phyloP scores from a whole-genome alignment of 1,284 basidiomycete genomes.

The Psilocybe mexicana region DNA sequence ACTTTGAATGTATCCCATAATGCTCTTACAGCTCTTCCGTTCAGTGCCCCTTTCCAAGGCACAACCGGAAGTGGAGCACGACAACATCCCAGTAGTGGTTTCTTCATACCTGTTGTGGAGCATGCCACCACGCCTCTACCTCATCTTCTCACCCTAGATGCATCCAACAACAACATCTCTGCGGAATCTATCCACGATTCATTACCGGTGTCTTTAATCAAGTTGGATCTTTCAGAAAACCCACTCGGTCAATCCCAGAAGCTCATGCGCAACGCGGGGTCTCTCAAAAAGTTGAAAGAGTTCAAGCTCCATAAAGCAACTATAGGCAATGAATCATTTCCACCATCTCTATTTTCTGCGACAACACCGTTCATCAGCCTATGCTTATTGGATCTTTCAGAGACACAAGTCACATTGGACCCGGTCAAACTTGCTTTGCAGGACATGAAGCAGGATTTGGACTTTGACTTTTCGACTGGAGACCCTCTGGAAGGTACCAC shows the following conservation, averaged over 20 bases:
- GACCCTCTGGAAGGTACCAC: slow-evolving; percentile 52
- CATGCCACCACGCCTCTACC: slow-evolving; percentile 66
- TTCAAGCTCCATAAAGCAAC: slow-evolving; percentile 56
- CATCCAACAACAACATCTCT: slow-evolving; percentile 62
- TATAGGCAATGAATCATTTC: slow-evolving; percentile 60
- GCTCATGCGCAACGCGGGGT: slow-evolving; percentile 50
- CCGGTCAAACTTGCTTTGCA: slow-evolving; percentile 46
- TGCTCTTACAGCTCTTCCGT: slow-evolving; percentile 55
- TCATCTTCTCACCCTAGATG: slow-evolving; percentile 56
- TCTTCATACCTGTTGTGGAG: slow-evolving; percentile 62
- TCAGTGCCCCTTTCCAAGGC: slow-evolving; percentile 55
- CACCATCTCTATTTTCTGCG: slow-evolving; percentile 40
- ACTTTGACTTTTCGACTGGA: slow-evolving; percentile 53
- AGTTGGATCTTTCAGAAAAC: slow-evolving; percentile 54
- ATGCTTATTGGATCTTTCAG: slow-evolving; percentile 60
- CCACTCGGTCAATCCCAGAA: slow-evolving; percentile 44
- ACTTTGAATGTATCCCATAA: slow-evolving; percentile 74
- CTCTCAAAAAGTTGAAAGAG: slow-evolving; percentile 56
- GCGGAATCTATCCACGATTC: slow-evolving; percentile 54
- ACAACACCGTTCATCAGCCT: slow-evolving; percentile 49
- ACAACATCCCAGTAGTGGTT: slow-evolving; percentile 45
- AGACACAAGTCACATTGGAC: slow-evolving; percentile 55
- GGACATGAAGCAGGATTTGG: slow-evolving; percentile 47
- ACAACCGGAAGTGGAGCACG: slow-evolving; percentile 25
- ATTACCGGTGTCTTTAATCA: slow-evolving; percentile 49